These are phyloP conservation scores for Penicillium vulpinum DNA, from an alignment of 2,329 filamentous ascomycete genomes.

Conservation along the genomic window DNA sequence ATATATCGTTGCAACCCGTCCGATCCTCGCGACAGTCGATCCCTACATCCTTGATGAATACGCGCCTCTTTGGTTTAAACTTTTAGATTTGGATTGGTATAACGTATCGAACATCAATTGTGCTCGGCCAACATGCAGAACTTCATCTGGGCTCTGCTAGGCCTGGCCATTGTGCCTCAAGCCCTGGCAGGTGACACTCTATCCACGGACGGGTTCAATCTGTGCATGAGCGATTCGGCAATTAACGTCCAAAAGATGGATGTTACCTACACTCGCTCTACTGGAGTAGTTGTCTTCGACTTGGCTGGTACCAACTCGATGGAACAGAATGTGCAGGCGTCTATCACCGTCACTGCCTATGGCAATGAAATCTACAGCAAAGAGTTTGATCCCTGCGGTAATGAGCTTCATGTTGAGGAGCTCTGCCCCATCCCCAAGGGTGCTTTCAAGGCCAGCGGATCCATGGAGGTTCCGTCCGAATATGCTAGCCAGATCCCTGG, in stretches of 20 bases:
- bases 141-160: conserved; percentile 27
- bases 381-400: conserved; percentile 78
- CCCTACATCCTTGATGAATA: conserved; percentile 7
- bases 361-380: conserved; percentile 77
- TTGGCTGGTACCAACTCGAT: conserved; percentile 73
- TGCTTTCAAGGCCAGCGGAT: conserved; percentile 70
- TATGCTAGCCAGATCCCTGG: conserved; percentile 75
- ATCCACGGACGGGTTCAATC: conserved; percentile 75
- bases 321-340: conserved; percentile 77
- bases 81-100: conserved; percentile 1
- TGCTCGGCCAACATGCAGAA: conserved; percentile 26
- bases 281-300: conserved; percentile 75
- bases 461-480: conserved; percentile 67
- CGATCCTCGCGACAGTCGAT: conserved; percentile 11
- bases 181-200: conserved; percentile 70
- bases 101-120: neutral
- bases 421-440: conserved; percentile 84
- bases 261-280: conserved; percentile 74
- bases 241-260: conserved; percentile 73
- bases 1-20: conserved; percentile 4
- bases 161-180: conserved; percentile 30
- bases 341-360: conserved; percentile 77
- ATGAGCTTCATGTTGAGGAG: conserved; percentile 64
- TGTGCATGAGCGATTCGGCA: conserved; percentile 59
- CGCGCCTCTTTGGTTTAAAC: neutral